Percentiles rank a stretch among this genome's conserved stretches.
Conservation (phyloP, 768 basidiomycete species). For the Leccinum truebloodii region DNA sequence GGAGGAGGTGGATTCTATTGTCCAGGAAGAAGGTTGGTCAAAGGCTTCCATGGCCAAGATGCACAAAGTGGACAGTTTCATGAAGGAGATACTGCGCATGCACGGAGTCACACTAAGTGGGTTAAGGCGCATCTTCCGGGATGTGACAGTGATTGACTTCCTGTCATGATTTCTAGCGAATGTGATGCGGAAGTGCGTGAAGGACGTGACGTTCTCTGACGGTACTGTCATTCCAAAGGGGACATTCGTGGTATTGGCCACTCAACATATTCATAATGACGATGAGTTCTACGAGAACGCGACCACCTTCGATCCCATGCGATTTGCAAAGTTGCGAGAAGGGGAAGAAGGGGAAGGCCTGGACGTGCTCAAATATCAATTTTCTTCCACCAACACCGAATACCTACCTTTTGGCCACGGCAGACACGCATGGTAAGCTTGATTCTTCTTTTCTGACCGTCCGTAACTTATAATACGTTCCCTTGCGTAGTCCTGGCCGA, state of each 20-base stretch:
- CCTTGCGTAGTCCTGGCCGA: neutral
- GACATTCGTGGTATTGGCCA: slow-evolving; percentile 25
- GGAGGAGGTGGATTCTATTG: slow-evolving; percentile 17
- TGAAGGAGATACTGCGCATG: slow-evolving; percentile 27
- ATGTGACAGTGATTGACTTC: neutral
- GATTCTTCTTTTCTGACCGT: neutral
- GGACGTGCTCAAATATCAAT: neutral
- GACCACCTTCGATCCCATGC: slow-evolving; percentile 4
- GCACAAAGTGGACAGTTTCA: slow-evolving; percentile 22
- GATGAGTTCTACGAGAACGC: slow-evolving; percentile 34
- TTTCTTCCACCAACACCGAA: neutral
- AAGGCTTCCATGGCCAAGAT: slow-evolving; percentile 18
- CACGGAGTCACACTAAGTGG: slow-evolving; percentile 30
- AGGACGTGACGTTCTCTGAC: slow-evolving; percentile 33
- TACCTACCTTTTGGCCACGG: neutral
- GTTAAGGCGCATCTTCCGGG: neutral
- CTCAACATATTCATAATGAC: slow-evolving; percentile 26
- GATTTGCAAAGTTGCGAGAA: neutral
- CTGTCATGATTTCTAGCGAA: slow-evolving; percentile 2
- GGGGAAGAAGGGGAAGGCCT: neutral
- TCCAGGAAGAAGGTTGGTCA: slow-evolving; percentile 20
- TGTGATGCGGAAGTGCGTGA: slow-evolving; percentile 13
- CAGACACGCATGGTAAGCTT: neutral
- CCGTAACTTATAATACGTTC: neutral
- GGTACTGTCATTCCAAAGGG: slow-evolving; percentile 40